Evolutionary conservation across 73 alveolate species (phyloP).

Genomic region (Breviolum minutum): DNA sequence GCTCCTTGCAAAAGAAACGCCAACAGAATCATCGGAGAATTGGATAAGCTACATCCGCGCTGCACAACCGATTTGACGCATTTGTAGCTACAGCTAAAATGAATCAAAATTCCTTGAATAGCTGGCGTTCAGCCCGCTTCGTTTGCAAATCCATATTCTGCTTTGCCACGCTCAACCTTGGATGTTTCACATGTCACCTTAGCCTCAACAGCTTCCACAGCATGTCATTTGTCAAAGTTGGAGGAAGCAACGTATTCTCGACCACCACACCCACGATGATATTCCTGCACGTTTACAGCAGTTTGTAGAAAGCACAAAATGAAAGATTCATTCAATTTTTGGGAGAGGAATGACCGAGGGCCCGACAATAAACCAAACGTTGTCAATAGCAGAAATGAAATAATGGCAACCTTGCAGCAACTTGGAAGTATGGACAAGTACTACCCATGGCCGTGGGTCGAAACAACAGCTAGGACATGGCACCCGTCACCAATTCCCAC

Average conservation of each 20-base stretch:
- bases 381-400: constrained; percentile 38
- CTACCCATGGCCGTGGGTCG: too few relatives aligned
- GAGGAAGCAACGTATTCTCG: constrained; percentile 57
- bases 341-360: background rate
- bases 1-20: constrained; percentile 18
- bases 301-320: background rate
- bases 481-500: too few relatives aligned
- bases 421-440: background rate
- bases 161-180: constrained; percentile 75
- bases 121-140: constrained; percentile 68
- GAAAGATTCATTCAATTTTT: too few relatives aligned
- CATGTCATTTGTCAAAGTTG: background rate
- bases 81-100: background rate
- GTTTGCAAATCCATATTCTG: constrained; percentile 77
- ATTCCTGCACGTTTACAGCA: background rate
- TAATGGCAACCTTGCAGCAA: constrained; percentile 17
- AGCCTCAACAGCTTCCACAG: background rate
- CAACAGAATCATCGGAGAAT: background rate
- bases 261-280: constrained; percentile 85
- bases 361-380: constrained; percentile 46
- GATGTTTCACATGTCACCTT: background rate
- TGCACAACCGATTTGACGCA: background rate
- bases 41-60: background rate
- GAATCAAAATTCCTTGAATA: constrained; percentile 29
- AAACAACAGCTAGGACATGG: too few relatives aligned